phyloP scores from a whole-genome alignment of 2,329 filamentous ascomycete species.

The Penicillium occitanis region DNA sequence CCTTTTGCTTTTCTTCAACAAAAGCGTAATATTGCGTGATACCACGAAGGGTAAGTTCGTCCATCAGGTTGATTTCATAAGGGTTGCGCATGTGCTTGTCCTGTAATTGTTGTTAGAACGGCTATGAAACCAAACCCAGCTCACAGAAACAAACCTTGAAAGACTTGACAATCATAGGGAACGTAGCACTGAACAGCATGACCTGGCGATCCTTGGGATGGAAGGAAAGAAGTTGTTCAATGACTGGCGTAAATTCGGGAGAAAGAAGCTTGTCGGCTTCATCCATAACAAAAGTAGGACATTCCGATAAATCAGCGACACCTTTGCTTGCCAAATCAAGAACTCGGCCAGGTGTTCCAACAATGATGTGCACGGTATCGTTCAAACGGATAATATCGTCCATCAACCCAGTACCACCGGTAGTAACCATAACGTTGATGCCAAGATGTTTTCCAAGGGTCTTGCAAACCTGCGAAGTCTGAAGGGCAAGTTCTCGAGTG shows the following conservation, averaged over 20 bases:
- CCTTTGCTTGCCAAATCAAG: slow-evolving; percentile 94
- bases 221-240: slow-evolving; percentile 92
- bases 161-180: slow-evolving; percentile 93
- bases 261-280: slow-evolving; percentile 98
- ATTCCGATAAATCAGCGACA: slow-evolving; percentile 92
- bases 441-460: slow-evolving; percentile 95
- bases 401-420: slow-evolving; percentile 88
- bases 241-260: slow-evolving; percentile 93
- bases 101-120: slow-evolving; percentile 33
- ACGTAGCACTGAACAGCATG: slow-evolving; percentile 98
- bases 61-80: slow-evolving; percentile 99
- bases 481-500: slow-evolving; percentile 92
- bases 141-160: slow-evolving; percentile 62
- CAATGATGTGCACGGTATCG: slow-evolving; percentile 94
- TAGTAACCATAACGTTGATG: slow-evolving; percentile 99
- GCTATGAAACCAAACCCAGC: too few relatives aligned
- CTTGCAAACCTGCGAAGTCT: slow-evolving; percentile 99
- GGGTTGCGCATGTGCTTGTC: slow-evolving; percentile 97
- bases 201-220: slow-evolving; percentile 97
- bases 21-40: slow-evolving; percentile 99
- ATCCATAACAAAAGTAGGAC: slow-evolving; percentile 98
- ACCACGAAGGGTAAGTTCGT: slow-evolving; percentile 93
- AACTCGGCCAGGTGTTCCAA: slow-evolving; percentile 94
- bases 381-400: slow-evolving; percentile 95
- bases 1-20: slow-evolving; percentile 98